Conservation (phyloP, 2,329 filamentous ascomycete genomes). For the Microdochium paspali region DNA sequence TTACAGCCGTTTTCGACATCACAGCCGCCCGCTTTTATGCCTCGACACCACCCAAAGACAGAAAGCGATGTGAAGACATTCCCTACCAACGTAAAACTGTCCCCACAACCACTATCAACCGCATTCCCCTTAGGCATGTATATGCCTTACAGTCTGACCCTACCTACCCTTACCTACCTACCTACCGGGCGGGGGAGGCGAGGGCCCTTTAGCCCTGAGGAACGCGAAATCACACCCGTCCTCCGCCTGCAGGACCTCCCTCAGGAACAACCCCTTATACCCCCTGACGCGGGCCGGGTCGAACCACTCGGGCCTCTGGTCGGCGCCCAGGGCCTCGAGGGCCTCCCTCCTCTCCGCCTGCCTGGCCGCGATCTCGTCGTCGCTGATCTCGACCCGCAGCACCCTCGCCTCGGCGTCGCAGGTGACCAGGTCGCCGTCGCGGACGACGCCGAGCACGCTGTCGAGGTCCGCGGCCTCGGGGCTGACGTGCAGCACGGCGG, state of each 20-base stretch:
- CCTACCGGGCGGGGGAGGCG: too few relatives aligned
- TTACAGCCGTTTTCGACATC: too few relatives aligned
- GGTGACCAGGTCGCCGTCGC: constrained; percentile 67
- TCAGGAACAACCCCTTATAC: constrained; percentile 50
- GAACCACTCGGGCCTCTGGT: constrained; percentile 19
- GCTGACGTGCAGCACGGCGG: constrained; percentile 79
- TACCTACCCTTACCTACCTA: too few relatives aligned
- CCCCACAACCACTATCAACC: too few relatives aligned
- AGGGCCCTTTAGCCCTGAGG: constrained; percentile 30
- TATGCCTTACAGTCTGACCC: too few relatives aligned
- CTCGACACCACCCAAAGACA: too few relatives aligned
- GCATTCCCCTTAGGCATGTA: too few relatives aligned
- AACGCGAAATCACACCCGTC: constrained; percentile 54
- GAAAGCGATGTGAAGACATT: too few relatives aligned
- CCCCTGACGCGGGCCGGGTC: constrained; percentile 34
- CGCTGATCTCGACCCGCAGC: constrained; percentile 47
- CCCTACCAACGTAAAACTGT: too few relatives aligned
- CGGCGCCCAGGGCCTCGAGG: constrained; percentile 14
- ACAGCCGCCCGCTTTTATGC: too few relatives aligned
- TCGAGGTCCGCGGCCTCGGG: constrained; percentile 72
- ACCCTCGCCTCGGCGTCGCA: constrained; percentile 66
- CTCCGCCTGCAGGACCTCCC: constrained; percentile 50
- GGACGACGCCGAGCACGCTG: constrained; percentile 69
- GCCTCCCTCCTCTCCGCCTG: constrained; percentile 48
- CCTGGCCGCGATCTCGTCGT: constrained; percentile 58